Percentiles rank a stretch among this genome's conserved stretches.
Conservation (phyloP, 192 early-diverging fungal species). For the Neocallimastix lanati region DNA sequence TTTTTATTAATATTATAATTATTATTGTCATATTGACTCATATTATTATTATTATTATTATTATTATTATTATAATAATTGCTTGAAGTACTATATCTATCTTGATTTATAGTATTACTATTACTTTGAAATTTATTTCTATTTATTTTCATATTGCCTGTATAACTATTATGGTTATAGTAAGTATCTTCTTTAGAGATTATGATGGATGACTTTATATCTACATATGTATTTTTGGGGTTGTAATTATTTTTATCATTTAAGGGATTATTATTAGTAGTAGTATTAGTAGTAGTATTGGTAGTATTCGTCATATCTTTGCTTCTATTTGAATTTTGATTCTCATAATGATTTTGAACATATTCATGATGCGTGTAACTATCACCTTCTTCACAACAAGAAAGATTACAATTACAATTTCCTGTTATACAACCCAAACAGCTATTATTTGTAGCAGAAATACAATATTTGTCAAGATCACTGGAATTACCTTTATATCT, state of each 20-base stretch:
- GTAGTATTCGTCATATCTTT: not conserved
- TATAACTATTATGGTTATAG: not conserved
- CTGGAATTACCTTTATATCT: not conserved
- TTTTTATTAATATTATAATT: not conserved
- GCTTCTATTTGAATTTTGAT: not conserved
- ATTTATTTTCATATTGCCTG: not conserved
- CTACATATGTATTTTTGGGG: not conserved
- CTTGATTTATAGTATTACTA: not conserved
- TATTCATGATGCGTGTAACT: not conserved
- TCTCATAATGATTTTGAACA: not conserved
- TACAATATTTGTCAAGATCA: not conserved
- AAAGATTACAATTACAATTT: not conserved
- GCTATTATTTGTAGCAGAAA: not conserved
- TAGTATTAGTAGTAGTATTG: not conserved
- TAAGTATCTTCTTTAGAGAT: not conserved
- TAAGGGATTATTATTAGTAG: not conserved
- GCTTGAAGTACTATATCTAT: not conserved
- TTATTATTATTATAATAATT: not conserved
- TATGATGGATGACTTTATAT: not conserved
- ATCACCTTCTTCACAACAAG: not conserved
- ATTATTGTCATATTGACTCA: not conserved
- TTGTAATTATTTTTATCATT: not conserved
- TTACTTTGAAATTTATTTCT: not conserved
- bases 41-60: not conserved
- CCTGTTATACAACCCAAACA: not conserved